These are phyloP conservation scores for Pyrus betulifolia DNA, from an alignment of 306 rosid genomes.

Conservation along the genomic window DNA sequence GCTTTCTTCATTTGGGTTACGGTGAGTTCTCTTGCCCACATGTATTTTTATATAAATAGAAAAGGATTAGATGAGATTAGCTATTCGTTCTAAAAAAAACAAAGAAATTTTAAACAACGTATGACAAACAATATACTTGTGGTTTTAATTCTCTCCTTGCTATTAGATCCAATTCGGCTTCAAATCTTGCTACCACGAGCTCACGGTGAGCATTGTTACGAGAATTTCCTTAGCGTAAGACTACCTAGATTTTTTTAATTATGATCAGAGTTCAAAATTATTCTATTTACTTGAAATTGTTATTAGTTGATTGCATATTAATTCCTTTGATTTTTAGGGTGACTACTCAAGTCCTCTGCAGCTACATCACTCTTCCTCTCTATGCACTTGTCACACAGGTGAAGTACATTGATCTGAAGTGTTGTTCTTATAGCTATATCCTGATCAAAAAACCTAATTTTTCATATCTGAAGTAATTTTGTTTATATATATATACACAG, in stretches of 20 bases:
- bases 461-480: not conserved
- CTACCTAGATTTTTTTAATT: not conserved
- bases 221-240: conserved; percentile 27
- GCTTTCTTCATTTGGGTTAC: conserved; percentile 31
- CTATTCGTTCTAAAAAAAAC: not conserved
- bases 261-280: not conserved
- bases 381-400: conserved; percentile 43
- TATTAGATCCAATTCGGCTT: conserved; percentile 21
- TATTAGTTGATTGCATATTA: not conserved
- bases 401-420: not conserved
- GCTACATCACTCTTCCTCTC: conserved; percentile 38
- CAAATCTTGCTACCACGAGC: conserved; percentile 28
- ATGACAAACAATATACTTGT: not conserved
- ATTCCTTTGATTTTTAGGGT: conserved; percentile 15
- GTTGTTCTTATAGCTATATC: not conserved
- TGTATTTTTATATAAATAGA: not conserved
- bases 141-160: not conserved
- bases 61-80: not conserved
- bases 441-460: not conserved
- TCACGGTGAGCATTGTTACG: not conserved
- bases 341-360: conserved; percentile 26
- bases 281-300: not conserved
- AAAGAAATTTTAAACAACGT: not conserved
- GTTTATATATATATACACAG: conserved; percentile 7
- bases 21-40: conserved; percentile 9